Evolutionary conservation across 2,329 filamentous ascomycete species (phyloP), one percentile per base, ranked within the genome.

Genomic region (Huntiella bhutanensis): DNA sequence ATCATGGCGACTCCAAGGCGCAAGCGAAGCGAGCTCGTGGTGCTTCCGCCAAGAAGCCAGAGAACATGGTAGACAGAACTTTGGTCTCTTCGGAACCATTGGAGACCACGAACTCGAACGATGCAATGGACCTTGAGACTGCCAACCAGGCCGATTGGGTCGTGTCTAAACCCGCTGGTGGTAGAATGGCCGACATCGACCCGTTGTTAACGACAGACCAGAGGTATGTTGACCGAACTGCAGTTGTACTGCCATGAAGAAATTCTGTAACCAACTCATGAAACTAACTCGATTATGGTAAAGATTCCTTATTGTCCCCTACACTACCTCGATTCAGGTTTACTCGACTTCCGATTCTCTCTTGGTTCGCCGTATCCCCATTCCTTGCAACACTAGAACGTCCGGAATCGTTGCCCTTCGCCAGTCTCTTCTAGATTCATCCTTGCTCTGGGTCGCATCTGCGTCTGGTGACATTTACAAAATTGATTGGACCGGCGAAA

Each of bases 301-400:
- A 16, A 85, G 83, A 57, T 71, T 80, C 60, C 59, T 95, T 35
- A 77, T 95, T 48, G 60, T 93, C 47, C 74, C 80, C 32, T 83
- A 84, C 55, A 73, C 77, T 50, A 78, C 74, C 22, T 79, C 80
- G 7, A 67, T 95, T 46, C 81, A 86, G 58, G 71, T 94, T 19
- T 93, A 91, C 61, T 82, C 82, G 1, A 75, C 83, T 28, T 67
- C 74, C 52, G 86, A 85, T 46, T 96, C 91, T 1, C 72, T 92
- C 43, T 73, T 92, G 16, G 68, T 84, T 40, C 77, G 84, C 53
- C 75, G 77, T 47, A 78, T 95, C 42, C 64, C 71, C 10, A 64
- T 79, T 53, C 51, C 48, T 37, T 48, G 59, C 48, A 53, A 57
- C 37, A 57, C 58, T 46, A 48, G 45, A 35, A 42, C 44, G n/a